Percentiles rank a stretch among this genome's conserved stretches.
Evolutionary conservation across 768 basidiomycete species (phyloP).

Genomic region (Pulveroboletus sp.): DNA sequence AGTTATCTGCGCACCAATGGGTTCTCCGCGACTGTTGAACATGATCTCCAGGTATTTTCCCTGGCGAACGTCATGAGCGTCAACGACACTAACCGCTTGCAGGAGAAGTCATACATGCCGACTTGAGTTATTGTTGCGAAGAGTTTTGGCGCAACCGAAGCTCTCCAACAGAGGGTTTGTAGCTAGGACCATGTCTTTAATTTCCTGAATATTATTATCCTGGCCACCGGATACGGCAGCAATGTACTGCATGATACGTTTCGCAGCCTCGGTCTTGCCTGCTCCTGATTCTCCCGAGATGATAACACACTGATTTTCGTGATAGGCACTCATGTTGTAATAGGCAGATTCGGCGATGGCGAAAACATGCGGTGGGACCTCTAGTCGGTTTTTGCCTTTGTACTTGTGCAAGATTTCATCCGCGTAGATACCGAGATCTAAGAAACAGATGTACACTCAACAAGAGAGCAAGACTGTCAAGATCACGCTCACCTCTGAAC

Average conservation of each 20-base stretch:
- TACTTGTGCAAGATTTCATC: constrained; percentile 82
- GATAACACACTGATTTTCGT: constrained; percentile 99
- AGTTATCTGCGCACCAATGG: constrained; percentile 96
- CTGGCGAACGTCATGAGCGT: constrained; percentile 39
- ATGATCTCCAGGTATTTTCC: constrained; percentile 99
- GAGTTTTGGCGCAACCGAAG: constrained; percentile 98
- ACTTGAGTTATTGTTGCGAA: constrained; percentile 98
- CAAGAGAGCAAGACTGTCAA: not conserved
- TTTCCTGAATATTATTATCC: constrained; percentile 90
- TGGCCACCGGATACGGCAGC: constrained; percentile 90
- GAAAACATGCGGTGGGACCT: constrained; percentile 98
- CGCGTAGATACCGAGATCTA: constrained; percentile 98
- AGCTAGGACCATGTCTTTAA: constrained; percentile 99
- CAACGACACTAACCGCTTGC: not conserved
- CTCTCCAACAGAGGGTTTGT: constrained; percentile 97
- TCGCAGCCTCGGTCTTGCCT: constrained; percentile 98
- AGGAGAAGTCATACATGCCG: constrained; percentile 73
- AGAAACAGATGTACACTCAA: constrained; percentile 5
- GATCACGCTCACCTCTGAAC: constrained; percentile 67
- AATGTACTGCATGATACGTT: constrained; percentile 99
- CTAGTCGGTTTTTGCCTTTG: constrained; percentile 95
- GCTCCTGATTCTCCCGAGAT: constrained; percentile 99
- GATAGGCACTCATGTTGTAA: constrained; percentile 99
- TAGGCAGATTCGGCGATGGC: constrained; percentile 95
- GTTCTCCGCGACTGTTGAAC: constrained; percentile 91